Base-by-base conservation (phyloP, 352 stramenopile species). In the Hyaloperonospora brassicae region DNA sequence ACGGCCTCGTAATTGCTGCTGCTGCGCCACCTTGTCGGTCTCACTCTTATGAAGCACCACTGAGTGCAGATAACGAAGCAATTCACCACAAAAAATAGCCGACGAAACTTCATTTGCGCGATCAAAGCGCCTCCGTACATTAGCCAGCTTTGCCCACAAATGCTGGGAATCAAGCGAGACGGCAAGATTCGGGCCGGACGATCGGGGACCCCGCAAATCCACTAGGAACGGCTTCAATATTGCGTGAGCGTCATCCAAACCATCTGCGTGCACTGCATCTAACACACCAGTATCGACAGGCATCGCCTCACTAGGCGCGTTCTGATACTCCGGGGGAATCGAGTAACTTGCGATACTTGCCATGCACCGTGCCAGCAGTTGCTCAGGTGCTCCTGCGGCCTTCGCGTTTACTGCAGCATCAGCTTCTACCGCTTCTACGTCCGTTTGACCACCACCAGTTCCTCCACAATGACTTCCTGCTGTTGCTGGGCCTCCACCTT, bases 41-140 rank as follows among this genome's bases (percentile, higher is more conserved):
- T 84, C 70, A 39, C 70, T 87, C 59, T 89, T 89, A 34, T 62
- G 54, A 31, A 89, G 59, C 5, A 89, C 75, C 25, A 89, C 74
- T 13, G 72, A 68, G 51, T 89, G 79, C 22, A 89, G 50, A 52
- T 87, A 89, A 41, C 70, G 70, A 14, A 86, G 50, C 24, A 89
- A 41, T 48, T 86, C 75, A 6, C 64, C 64, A 50, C 79, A 89
- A 56, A 89, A 89, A 14, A 89, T 52, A 1, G 75, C 61, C 1
- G 76, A 89, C 0, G 74, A 70, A 0, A 76, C 71, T 43, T 86
- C 64, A 55, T 89, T 89, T 0, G 79, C 76, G 5, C 62, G 62
- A 45, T 79, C 73, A 59, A 89, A 89, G 21, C 69, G 72, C 21
- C 49, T 52, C 55, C 67, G 69, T n/a, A 89, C 62, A 12, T 62